phyloP scores from a whole-genome alignment of 441 rosid species.

The Dalechampia spathulata region DNA sequence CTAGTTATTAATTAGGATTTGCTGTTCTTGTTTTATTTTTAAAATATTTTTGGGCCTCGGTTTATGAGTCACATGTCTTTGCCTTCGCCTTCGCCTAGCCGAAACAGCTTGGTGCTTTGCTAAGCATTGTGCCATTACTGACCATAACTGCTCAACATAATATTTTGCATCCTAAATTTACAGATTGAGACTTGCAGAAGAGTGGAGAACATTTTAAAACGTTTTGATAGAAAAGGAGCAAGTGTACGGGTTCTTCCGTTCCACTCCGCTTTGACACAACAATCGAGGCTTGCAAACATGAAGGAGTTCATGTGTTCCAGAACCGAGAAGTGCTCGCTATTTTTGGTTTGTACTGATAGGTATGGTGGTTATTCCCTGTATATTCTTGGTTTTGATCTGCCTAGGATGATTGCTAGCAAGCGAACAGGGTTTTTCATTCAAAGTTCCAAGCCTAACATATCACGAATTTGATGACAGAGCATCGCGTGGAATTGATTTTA shows the following conservation, averaged over 20 bases:
- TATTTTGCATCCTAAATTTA: slow-evolving; percentile 7
- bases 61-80: no score
- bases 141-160: slow-evolving; percentile 1
- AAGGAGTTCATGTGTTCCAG: slow-evolving; percentile 53
- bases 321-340: slow-evolving; percentile 34
- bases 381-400: no score
- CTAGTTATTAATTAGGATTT: no score
- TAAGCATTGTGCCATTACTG: no score
- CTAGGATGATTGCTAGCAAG: no score
- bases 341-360: slow-evolving; percentile 91
- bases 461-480: slow-evolving; percentile 47
- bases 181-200: slow-evolving; percentile 97
- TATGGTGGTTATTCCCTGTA: slow-evolving; percentile 21
- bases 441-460: not conserved
- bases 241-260: slow-evolving; percentile 57
- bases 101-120: no score
- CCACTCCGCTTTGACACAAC: slow-evolving; percentile 77
- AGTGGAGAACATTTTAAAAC: slow-evolving; percentile 79
- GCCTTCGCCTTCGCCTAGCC: no score
- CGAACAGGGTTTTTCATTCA: not conserved
- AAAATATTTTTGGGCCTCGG: no score
- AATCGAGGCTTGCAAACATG: slow-evolving; percentile 57
- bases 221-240: slow-evolving; percentile 60
- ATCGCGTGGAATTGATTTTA: slow-evolving; percentile 85
- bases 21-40: no score